Conservation (phyloP, 2,329 filamentous ascomycete genomes). For the Lachnellula cervina region DNA sequence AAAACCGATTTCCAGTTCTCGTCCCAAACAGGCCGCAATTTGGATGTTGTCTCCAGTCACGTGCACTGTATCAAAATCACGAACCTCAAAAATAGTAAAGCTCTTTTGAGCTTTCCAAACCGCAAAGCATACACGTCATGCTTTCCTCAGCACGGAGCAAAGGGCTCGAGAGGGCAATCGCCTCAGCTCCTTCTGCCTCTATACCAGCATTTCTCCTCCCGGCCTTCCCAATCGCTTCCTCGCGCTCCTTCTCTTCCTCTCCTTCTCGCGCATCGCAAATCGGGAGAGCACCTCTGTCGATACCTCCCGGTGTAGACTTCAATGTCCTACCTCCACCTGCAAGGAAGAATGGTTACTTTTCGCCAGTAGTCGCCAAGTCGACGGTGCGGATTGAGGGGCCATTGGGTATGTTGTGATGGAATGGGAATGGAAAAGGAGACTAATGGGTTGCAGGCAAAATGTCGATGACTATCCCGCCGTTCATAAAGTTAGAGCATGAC, state of each 20-base stretch:
- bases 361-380: conserved; percentile 54
- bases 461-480: conserved; percentile 73
- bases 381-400: conserved; percentile 76
- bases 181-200: conserved; percentile 44
- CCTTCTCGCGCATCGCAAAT: conserved; percentile 70
- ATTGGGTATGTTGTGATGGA: conserved; percentile 50
- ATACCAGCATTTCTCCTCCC: conserved; percentile 70
- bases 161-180: conserved; percentile 53
- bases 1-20: no score
- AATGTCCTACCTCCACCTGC: conserved; percentile 55
- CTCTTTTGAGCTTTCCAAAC: not conserved
- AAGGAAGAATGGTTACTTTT: conserved; percentile 13
- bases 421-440: not conserved
- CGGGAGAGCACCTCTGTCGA: conserved; percentile 71
- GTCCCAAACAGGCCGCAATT: not conserved
- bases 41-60: not conserved
- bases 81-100: not conserved
- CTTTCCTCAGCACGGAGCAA: conserved; percentile 59
- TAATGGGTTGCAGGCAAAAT: conserved; percentile 55
- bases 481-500: conserved; percentile 68
- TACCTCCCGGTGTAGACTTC: conserved; percentile 81
- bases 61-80: not conserved
- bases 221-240: conserved; percentile 51
- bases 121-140: conserved; percentile 43
- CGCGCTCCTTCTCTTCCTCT: conserved; percentile 67